phyloP scores from a whole-genome alignment of 768 basidiomycete species.

The Auricularia sp. region DNA sequence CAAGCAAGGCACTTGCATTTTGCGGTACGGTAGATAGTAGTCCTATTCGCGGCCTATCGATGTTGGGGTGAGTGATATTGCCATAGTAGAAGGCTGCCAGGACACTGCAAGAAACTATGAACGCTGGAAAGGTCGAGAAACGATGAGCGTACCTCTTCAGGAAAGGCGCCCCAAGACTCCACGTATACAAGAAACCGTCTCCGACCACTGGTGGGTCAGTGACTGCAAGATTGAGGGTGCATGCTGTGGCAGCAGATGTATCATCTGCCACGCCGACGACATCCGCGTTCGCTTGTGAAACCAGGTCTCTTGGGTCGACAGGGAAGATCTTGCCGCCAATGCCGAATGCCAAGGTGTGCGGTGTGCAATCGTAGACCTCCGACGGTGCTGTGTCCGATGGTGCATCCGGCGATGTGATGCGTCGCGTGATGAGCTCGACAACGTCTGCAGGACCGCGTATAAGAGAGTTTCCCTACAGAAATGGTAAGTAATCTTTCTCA shows the following conservation, averaged over 20 bases:
- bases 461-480: conserved; percentile 57
- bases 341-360: conserved; percentile 55
- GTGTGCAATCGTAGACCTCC: conserved; percentile 45
- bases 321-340: conserved; percentile 63
- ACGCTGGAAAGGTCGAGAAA: not conserved
- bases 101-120: conserved; percentile 31
- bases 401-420: conserved; percentile 55
- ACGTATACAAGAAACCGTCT: conserved; percentile 48
- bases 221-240: conserved; percentile 42
- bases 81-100: conserved; percentile 63
- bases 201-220: conserved; percentile 56
- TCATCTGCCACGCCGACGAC: not conserved
- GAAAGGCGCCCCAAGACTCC: conserved; percentile 71
- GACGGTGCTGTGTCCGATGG: conserved; percentile 39
- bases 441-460: conserved; percentile 67
- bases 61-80: conserved; percentile 55
- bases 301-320: conserved; percentile 67
- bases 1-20: conserved; percentile 35
- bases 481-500: not conserved
- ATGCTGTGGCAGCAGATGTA: conserved; percentile 16
- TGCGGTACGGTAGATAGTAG: conserved; percentile 59
- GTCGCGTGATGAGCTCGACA: conserved; percentile 37
- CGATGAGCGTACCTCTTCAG: conserved; percentile 29
- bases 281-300: conserved; percentile 11
- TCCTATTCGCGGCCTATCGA: conserved; percentile 59